phyloP scores from a whole-genome alignment of 163 green algal species.

The Prototheca cutis region DNA sequence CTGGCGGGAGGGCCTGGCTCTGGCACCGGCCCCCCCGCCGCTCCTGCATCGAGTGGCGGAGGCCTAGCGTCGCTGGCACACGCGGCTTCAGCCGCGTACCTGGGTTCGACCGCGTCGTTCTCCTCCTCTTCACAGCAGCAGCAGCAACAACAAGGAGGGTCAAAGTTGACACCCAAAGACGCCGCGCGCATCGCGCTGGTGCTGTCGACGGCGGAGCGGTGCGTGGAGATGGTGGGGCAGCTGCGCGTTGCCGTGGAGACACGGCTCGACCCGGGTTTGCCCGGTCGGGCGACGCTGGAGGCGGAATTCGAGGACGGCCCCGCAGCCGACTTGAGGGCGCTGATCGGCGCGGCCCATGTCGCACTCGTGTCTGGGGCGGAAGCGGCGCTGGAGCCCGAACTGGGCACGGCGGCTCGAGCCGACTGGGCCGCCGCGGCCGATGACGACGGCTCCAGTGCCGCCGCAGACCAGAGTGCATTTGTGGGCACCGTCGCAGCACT shows the following conservation, averaged over 20 bases:
- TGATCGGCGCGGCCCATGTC: constrained; percentile 60
- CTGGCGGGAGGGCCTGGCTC: constrained; percentile 55
- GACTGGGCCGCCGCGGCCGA: constrained; percentile 55
- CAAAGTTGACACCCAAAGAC: constrained; percentile 53
- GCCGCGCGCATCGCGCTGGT: constrained; percentile 65
- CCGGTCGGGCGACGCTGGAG: constrained; percentile 34
- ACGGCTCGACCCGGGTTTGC: constrained; percentile 36
- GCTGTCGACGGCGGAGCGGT: constrained; percentile 82
- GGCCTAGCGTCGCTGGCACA: too few species aligned
- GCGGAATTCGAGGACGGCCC: constrained; percentile 16
- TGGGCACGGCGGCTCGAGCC: constrained; percentile 51
- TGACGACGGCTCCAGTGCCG: too few species aligned
- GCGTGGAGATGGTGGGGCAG: constrained; percentile 48
- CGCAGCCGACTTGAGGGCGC: constrained; percentile 32
- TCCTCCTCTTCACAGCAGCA: too few species aligned
- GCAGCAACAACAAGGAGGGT: too few species aligned
- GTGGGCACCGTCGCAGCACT: constrained; percentile 27
- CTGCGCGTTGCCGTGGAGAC: constrained; percentile 47
- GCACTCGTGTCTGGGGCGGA: constrained; percentile 80
- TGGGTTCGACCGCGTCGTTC: too few species aligned
- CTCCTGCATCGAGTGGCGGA: too few species aligned
- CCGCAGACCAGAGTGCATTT: constrained; percentile 41
- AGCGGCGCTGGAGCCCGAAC: constrained; percentile 68
- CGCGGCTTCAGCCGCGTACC: too few species aligned
- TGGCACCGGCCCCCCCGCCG: too few species aligned